A percentile compares a stretch with the other conserved stretches of the same genome.
phyloP scores from a whole-genome alignment of 148 eudicot species.

The Camellia japonica region DNA sequence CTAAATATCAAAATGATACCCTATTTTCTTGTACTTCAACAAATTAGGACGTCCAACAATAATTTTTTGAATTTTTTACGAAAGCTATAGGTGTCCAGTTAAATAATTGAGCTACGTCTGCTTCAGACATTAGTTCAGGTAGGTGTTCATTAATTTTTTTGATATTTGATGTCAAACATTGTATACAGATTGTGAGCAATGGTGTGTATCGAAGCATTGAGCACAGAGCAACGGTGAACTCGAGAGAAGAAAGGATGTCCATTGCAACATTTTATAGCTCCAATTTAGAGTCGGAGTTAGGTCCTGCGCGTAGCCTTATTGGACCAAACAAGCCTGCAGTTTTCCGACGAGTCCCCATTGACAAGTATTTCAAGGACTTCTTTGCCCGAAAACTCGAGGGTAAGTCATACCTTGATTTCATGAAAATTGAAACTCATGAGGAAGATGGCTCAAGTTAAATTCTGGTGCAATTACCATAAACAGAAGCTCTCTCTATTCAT shows the following conservation, averaged over 20 bases:
- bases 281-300: constrained; percentile 37
- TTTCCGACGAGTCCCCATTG: constrained; percentile 29
- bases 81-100: too few relatives aligned
- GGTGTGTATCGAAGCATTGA: constrained; percentile 62
- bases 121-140: too few relatives aligned
- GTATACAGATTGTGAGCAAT: constrained; percentile 51
- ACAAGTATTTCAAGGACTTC: constrained; percentile 41
- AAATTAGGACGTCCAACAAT: too few relatives aligned
- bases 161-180: background rate
- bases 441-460: background rate
- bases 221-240: constrained; percentile 59
- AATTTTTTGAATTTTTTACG: too few relatives aligned
- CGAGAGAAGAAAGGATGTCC: constrained; percentile 47
- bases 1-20: too few relatives aligned
- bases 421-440: constrained; percentile 25
- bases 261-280: constrained; percentile 51
- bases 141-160: background rate
- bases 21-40: too few relatives aligned
- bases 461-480: background rate
- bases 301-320: constrained; percentile 49
- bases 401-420: constrained; percentile 41
- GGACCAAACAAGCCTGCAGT: constrained; percentile 39
- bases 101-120: too few relatives aligned
- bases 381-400: constrained; percentile 44
- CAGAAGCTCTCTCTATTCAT: too few relatives aligned